Evolutionary conservation across 2,329 filamentous ascomycete genomes (phyloP), one percentile per base, ranked within the genome.

Genomic region (Fusarium heterosporum): DNA sequence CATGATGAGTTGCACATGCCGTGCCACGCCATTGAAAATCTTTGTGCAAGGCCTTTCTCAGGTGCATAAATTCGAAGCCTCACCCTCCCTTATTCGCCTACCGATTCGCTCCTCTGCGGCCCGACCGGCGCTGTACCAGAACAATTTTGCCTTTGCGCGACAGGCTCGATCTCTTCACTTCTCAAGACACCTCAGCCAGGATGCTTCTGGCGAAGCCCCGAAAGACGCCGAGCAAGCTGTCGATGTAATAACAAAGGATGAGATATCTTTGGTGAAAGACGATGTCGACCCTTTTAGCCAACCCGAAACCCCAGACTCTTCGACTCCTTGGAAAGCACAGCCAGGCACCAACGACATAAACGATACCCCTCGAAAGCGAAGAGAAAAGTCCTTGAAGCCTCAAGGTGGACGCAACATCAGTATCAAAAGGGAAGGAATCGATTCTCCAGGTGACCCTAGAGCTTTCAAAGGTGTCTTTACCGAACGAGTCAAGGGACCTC

Each of bases 1-100:
- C 64, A 69, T 62, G 46, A 86, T 86, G 84, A 78, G 72, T 62
- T 86, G 84, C 71, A 74, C 79, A 22, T 87, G 84, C 63, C 80
- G 82, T 58, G 78, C 76, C 8, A 75, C 78, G 29, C 78, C 84
- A 10, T 73, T 84, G 68, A 76, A 78, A 53, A 77, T 81, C n/a
- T 86, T 87, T 59, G 73, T 85, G 13, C 80, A 79, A 61, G 82
- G 78, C 29, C 75, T 86, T 28, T 74, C 75, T 4, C 78, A 82
- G 64, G 72, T 81, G 28, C 79, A 82, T 55, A 69, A 71, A 34
- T 41, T 77, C 11, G 76, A 78, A 40, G 28, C 66, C 19, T 39
- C 64, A 6, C 29, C 49, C 11, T 61, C 67, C 3, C 40, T 73
- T 30, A 42, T 65, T 32, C 70, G 66, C 25, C 58, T 71, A n/a